Evolutionary conservation across 2,329 filamentous ascomycete species (phyloP).

Genomic region (Myriosclerotinia duriaeana): DNA sequence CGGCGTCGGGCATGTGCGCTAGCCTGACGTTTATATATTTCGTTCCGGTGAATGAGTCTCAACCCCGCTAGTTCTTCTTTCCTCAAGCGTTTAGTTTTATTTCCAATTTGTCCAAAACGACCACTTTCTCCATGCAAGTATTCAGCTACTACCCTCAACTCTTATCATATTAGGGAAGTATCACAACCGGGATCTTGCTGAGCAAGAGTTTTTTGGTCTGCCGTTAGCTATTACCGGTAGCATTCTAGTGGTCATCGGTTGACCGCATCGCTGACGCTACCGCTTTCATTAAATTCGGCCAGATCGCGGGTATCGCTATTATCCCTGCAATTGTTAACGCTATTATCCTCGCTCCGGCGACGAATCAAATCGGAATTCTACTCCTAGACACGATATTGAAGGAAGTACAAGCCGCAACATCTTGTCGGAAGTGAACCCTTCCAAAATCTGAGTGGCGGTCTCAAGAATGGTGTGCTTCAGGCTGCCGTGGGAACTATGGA

Average conservation of each 20-base stretch:
- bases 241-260: background rate
- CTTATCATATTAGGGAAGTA: constrained; percentile 25
- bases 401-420: constrained; percentile 33
- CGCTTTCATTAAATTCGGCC: constrained; percentile 41
- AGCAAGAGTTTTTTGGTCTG: constrained; percentile 37
- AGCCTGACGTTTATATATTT: constrained; percentile 45
- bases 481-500: constrained; percentile 38
- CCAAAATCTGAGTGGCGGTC: background rate
- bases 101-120: constrained; percentile 51
- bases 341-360: constrained; percentile 41
- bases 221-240: background rate
- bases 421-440: constrained; percentile 24
- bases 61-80: background rate
- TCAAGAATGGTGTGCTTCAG: constrained; percentile 29
- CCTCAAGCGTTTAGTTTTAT: constrained; percentile 7
- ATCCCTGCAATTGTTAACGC: constrained; percentile 41
- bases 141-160: constrained; percentile 38
- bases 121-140: constrained; percentile 45
- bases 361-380: constrained; percentile 33
- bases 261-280: constrained; percentile 38
- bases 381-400: constrained; percentile 31
- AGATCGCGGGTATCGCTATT: constrained; percentile 41
- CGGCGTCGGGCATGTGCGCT: constrained; percentile 40
- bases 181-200: constrained; percentile 39
- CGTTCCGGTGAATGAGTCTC: constrained; percentile 39